Base-by-base conservation (phyloP, 106 monocot genomes). In the Allium fistulosum region DNA sequence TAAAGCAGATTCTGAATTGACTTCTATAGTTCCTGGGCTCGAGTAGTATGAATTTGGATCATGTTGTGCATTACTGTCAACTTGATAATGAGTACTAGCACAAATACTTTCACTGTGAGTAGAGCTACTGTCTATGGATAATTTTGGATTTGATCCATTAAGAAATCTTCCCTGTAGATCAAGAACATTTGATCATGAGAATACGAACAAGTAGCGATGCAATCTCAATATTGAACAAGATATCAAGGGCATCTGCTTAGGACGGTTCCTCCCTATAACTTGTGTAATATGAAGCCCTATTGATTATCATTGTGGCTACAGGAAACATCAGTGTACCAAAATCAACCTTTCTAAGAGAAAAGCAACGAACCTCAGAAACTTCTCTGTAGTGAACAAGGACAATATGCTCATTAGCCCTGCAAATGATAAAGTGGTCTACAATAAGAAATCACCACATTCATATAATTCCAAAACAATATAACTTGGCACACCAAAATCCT, bases 321-420 rank as follows among this genome's bases (percentile, higher is more conserved):
- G 37, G 37, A 5, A 5, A 37, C 37, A 37, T 37, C 1, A 37
- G 37, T 2, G 37, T 37, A 37, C 37, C 37, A 37, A 37, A 4
- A 1, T 37, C 2, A 37, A 37, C 15, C 17, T 49, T 4, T 57
- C 17, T 46, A 18, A 47, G 7, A 52, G 53, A 62, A 26, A 57
- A 18, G 18, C 46, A 66, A 80, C 80, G 83, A 79, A 95, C 95
- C 91, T 95, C 91, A 72, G 80, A 65, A 17, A 95, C 79, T 61
- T 91, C 91, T 81, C 88, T 80, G 57, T 95, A 95, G 69, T 91
- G 95, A 80, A 91, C 95, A 70, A 95, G 83, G 65, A 88, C 95
- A 81, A 91, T 91, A 66, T 95, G 88, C 48, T 83, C 81, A 77
- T 76, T 83, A 8, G 83, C 87, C 68, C 95, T 95, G 81, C 73